These are phyloP conservation scores for Trichaptum fuscoviolaceum DNA, from an alignment of 768 basidiomycete genomes.

Conservation along the genomic window DNA sequence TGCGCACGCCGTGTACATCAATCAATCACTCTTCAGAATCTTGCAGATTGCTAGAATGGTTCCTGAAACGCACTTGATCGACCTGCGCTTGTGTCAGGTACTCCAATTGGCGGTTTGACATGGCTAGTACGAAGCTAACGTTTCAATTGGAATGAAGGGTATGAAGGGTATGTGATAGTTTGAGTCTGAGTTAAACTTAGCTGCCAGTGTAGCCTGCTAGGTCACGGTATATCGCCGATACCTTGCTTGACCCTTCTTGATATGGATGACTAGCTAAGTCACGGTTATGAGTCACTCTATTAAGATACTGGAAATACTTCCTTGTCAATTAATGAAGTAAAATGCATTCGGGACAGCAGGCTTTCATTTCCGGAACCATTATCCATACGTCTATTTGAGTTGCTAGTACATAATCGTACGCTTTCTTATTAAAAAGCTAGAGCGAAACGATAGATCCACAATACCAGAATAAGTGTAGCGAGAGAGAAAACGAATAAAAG, in stretches of 20 bases:
- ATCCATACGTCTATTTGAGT: constrained; percentile 1
- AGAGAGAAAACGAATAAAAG: constrained; percentile 10
- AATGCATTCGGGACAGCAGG: neutral
- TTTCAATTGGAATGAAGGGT: neutral
- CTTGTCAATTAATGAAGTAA: neutral
- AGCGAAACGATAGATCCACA: constrained; percentile 1
- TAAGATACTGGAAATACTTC: neutral
- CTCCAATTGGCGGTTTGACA: constrained; percentile 20
- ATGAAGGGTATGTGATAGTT: neutral
- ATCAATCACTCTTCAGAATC: constrained; percentile 5
- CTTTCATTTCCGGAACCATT: neutral
- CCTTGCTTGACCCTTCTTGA: neutral
- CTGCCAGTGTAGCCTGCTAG: too few species aligned
- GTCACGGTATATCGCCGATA: neutral
- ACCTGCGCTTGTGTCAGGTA: constrained; percentile 55
- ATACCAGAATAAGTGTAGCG: constrained; percentile 10
- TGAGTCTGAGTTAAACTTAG: neutral
- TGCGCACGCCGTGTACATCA: neutral
- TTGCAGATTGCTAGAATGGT: constrained; percentile 8
- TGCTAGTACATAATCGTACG: constrained; percentile 1
- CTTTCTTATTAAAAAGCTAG: neutral
- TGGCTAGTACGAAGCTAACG: neutral
- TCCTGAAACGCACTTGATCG: constrained; percentile 39
- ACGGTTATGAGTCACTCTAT: neutral
- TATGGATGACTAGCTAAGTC: neutral